These are phyloP conservation scores for Spinacia oleracea DNA, from an alignment of 179 eudicot species.

Conservation along the genomic window DNA sequence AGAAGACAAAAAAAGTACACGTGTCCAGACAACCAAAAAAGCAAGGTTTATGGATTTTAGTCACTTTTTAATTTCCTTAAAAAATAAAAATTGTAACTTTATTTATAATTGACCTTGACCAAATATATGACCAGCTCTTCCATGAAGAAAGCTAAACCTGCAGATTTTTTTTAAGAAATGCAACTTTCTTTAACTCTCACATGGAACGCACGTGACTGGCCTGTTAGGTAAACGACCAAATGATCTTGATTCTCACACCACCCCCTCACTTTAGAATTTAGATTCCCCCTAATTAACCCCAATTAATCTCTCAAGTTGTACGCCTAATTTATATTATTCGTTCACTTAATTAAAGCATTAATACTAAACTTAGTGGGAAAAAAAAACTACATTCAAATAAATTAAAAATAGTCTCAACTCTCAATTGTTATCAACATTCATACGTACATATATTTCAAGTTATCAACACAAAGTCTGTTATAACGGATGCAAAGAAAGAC, in stretches of 20 bases:
- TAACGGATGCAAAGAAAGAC: too few species aligned
- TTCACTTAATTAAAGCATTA: too few species aligned
- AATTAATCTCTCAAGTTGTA: too few species aligned
- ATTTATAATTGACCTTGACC: conserved; percentile 1
- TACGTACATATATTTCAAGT: too few species aligned
- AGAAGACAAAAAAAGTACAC: neutral
- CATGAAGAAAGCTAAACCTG: neutral
- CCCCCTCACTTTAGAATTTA: neutral
- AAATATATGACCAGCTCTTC: conserved; percentile 2
- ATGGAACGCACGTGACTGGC: conserved; percentile 25
- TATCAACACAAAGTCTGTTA: too few species aligned
- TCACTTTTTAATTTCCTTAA: neutral
- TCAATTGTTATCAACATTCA: too few species aligned
- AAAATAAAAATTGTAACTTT: neutral
- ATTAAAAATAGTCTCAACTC: too few species aligned
- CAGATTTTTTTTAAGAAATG: too few species aligned
- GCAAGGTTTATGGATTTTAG: neutral
- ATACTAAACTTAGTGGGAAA: too few species aligned
- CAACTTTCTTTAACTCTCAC: too few species aligned
- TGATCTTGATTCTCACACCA: conserved; percentile 13
- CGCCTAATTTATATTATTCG: too few species aligned
- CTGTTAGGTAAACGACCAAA: conserved; percentile 17
- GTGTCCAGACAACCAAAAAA: neutral
- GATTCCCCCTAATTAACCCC: neutral
- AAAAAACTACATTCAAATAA: too few species aligned